Base-by-base conservation (phyloP, 495 filamentous ascomycete genomes). In the Penicillium waksmanii region DNA sequence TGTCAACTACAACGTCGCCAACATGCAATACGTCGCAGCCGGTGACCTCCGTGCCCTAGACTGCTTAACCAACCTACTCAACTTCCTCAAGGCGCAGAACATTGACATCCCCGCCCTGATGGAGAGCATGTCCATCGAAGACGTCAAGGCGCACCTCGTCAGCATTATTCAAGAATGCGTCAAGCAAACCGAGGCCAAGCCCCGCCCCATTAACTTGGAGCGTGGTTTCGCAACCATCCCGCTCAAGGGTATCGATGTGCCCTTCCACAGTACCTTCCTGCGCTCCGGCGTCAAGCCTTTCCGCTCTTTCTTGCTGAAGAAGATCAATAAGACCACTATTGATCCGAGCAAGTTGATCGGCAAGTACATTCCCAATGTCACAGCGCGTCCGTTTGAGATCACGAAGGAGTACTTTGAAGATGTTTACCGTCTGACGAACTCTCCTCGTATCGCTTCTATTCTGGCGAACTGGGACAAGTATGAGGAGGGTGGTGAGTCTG, bases 361-460 rank as follows among this genome's bases (percentile, higher is more conserved):
- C 56, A 98, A 98, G 80, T 98, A 98, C 80, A 97, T 98, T 59
- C 95, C 95, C 62, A 98, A 98, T 73, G 95, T 98, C 52, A 98
- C 95, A 15, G 95, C 95, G 34, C 86, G 87, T 68, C 95, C 95
- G 15, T 98, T 98, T 73, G 90, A 95, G 71, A 82, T 98, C 48
- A 93, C 91, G 18, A 97, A 96, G 82, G 96, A 97, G 75, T 98
- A 98, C 79, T 98, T 98, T 73, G 93, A 98, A 82, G 94, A 98
- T 68, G 95, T 98, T 23, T 97, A 97, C 77, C 82, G 83, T 36
- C 80, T 98, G 64, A 98, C 95, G 5, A 97, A 92, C 71, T 93
- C 89, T 5, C 95, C 95, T 43, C 88, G 89, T 74, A 98, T 98
- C 66, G 92, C 89, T 34, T 82, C 90, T 58, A 88, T 98, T 62